Conservation (phyloP, 139 green algal genomes). For the Coelastrella sp. region DNA sequence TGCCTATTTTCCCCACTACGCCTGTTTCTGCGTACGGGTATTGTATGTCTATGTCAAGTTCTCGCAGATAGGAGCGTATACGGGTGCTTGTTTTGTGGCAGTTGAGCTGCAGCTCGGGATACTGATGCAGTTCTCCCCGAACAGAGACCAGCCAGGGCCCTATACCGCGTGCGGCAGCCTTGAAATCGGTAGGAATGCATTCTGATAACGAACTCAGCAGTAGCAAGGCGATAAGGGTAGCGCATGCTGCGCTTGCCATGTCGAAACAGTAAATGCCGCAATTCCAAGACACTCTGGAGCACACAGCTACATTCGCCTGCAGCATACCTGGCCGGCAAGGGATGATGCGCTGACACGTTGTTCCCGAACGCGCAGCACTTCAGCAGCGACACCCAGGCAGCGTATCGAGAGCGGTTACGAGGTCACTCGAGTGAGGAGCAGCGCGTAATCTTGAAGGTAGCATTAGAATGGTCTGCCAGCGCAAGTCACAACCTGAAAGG, state of each 20-base stretch:
- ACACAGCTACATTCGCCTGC: too few relatives aligned
- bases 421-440: too few relatives aligned
- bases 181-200: background rate
- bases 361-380: too few relatives aligned
- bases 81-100: slow-evolving; percentile 78
- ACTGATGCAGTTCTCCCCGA: slow-evolving; percentile 70
- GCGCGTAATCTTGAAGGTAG: too few relatives aligned
- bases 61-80: slow-evolving; percentile 73
- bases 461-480: too few relatives aligned
- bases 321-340: too few relatives aligned
- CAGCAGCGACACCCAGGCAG: too few relatives aligned
- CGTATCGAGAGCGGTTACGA: too few relatives aligned
- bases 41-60: slow-evolving; percentile 76
- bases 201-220: background rate
- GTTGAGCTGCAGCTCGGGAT: slow-evolving; percentile 76
- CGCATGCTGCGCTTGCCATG: background rate
- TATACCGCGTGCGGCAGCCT: background rate
- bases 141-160: slow-evolving; percentile 55
- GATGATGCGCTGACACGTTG: too few relatives aligned
- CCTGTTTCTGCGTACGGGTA: slow-evolving; percentile 78
- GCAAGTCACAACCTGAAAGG: too few relatives aligned
- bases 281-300: too few relatives aligned
- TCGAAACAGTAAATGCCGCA: background rate
- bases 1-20: slow-evolving; percentile 83
- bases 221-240: background rate